Evolutionary conservation across 805 yeast genomes (phyloP).

Genomic region (Barnettozyma sp.): DNA sequence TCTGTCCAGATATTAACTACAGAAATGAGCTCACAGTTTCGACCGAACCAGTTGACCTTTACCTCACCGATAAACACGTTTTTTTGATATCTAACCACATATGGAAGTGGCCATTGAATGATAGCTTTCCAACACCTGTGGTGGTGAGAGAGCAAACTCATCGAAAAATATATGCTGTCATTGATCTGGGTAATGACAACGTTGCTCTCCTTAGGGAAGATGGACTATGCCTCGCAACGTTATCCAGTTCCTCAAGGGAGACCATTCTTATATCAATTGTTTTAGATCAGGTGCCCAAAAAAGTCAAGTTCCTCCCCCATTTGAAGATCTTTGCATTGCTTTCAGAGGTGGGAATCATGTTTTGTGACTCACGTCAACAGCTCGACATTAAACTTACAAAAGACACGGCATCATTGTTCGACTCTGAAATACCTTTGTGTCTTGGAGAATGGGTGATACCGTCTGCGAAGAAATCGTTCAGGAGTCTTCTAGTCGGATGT

Average conservation of each 20-base stretch:
- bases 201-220: slow-evolving; percentile 29
- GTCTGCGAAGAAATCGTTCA: slow-evolving; percentile 14
- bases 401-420: slow-evolving; percentile 8
- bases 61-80: slow-evolving; percentile 9
- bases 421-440: slow-evolving; percentile 25
- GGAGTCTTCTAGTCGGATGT: slow-evolving; percentile 31
- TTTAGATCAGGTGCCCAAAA: slow-evolving; percentile 24
- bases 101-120: slow-evolving; percentile 15
- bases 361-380: slow-evolving; percentile 14
- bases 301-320: slow-evolving; percentile 22
- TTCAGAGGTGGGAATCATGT: slow-evolving; percentile 17
- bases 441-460: slow-evolving; percentile 32
- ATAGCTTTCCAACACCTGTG: slow-evolving; percentile 14
- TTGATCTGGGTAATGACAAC: slow-evolving; percentile 7
- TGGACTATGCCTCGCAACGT: slow-evolving; percentile 25
- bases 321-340: slow-evolving; percentile 19
- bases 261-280: slow-evolving; percentile 22
- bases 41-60: slow-evolving; percentile 17
- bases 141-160: slow-evolving; percentile 18
- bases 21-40: slow-evolving; percentile 7
- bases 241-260: slow-evolving; percentile 11
- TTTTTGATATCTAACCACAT: slow-evolving; percentile 16
- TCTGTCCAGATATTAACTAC: not conserved
- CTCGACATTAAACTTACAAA: slow-evolving; percentile 9
- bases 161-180: slow-evolving; percentile 10